Evolutionary conservation across 768 basidiomycete species (phyloP).

Genomic region (Mycena venus): DNA sequence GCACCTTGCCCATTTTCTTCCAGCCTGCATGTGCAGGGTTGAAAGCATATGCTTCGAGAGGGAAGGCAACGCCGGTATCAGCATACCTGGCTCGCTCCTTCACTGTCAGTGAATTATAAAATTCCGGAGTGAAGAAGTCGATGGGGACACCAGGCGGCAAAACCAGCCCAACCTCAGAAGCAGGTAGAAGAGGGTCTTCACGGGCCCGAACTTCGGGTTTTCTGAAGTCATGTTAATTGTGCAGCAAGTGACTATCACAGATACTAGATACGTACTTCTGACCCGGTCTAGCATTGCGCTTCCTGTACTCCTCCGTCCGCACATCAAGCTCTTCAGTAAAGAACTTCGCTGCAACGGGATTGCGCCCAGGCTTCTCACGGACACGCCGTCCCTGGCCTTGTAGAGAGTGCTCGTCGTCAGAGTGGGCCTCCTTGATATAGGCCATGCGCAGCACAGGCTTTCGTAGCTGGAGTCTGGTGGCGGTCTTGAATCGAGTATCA

Average conservation of each 20-base stretch:
- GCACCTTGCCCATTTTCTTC: constrained; percentile 20
- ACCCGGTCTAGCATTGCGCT: constrained; percentile 8
- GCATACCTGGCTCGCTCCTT: constrained; percentile 15
- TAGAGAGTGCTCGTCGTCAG: constrained; percentile 9
- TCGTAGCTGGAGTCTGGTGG: neutral
- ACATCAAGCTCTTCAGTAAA: constrained; percentile 9
- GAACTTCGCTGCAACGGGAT: neutral
- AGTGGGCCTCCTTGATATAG: constrained; percentile 5
- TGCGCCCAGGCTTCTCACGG: constrained; percentile 16
- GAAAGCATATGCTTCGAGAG: constrained; percentile 1
- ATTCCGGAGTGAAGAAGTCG: constrained; percentile 14
- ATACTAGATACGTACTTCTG: neutral
- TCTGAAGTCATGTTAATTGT: neutral
- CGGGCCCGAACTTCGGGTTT: neutral
- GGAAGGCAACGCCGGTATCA: constrained; percentile 24
- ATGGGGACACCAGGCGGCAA: constrained; percentile 10
- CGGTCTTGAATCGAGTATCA: neutral
- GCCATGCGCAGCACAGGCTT: constrained; percentile 18
- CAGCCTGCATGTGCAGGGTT: neutral
- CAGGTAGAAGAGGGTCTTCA: neutral
- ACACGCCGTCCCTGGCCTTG: neutral
- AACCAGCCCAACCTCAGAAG: constrained; percentile 6
- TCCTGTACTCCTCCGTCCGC: neutral
- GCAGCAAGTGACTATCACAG: neutral
- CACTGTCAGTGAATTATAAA: constrained; percentile 10